These are phyloP conservation scores for Mycena rebaudengoi DNA, from an alignment of 768 basidiomycete genomes.

Conservation along the genomic window DNA sequence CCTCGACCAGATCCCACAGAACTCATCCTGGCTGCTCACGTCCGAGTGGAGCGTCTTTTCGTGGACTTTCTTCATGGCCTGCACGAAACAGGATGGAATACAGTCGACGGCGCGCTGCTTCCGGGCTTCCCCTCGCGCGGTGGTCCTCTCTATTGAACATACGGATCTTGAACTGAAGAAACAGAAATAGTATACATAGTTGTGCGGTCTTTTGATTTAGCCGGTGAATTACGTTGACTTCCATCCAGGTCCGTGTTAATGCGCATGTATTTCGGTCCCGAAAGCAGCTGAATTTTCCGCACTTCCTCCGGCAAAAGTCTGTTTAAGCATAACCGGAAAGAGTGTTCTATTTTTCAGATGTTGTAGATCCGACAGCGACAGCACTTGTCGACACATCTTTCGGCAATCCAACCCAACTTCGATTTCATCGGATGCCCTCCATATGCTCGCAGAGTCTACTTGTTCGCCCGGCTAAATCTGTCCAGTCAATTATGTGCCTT, in stretches of 20 bases:
- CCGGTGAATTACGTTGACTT: conserved; percentile 5
- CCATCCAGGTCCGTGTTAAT: neutral
- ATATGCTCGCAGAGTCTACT: neutral
- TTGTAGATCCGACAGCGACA: too few relatives aligned
- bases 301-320: conserved; percentile 14
- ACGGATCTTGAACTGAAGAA: conserved; percentile 42
- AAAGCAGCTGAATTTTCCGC: conserved; percentile 15
- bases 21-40: conserved; percentile 31
- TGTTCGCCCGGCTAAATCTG: neutral
- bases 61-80: conserved; percentile 35
- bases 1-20: conserved; percentile 11
- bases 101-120: conserved; percentile 38
- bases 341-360: too few relatives aligned
- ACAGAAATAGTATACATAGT: conserved; percentile 31
- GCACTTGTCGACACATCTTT: too few relatives aligned
- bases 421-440: neutral
- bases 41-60: conserved; percentile 27
- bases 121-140: conserved; percentile 12
- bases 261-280: conserved; percentile 20
- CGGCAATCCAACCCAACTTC: too few relatives aligned
- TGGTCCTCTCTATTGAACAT: conserved; percentile 15
- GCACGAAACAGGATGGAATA: conserved; percentile 49
- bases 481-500: neutral
- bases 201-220: neutral
- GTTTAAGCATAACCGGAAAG: conserved; percentile 3